phyloP scores from a whole-genome alignment of 257 asterid species.

The Sherardia arvensis region DNA sequence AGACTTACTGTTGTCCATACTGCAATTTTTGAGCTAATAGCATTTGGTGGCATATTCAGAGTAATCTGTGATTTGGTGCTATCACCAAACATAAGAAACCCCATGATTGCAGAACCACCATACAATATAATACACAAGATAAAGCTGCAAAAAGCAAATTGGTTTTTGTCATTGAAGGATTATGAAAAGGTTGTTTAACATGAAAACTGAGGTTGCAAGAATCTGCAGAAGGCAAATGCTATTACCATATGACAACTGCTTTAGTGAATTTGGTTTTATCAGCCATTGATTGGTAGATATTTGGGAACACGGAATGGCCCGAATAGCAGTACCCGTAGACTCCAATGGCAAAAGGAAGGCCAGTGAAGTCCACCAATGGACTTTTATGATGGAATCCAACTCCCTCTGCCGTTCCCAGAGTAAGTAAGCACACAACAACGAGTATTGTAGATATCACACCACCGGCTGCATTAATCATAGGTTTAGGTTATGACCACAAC shows the following conservation, averaged over 20 bases:
- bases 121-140: constrained; percentile 44
- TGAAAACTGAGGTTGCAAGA: neutral
- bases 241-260: constrained; percentile 54
- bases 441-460: constrained; percentile 58
- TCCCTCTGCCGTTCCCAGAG: constrained; percentile 40
- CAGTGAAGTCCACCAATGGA: constrained; percentile 48
- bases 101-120: constrained; percentile 64
- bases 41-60: constrained; percentile 54
- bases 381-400: constrained; percentile 43
- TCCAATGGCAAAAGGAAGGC: constrained; percentile 75
- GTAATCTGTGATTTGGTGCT: constrained; percentile 67
- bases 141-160: constrained; percentile 41
- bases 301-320: constrained; percentile 83
- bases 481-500: neutral
- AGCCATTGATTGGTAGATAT: constrained; percentile 90
- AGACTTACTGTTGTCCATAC: constrained; percentile 70
- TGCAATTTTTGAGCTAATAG: constrained; percentile 53
- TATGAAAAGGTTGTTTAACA: neutral
- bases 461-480: constrained; percentile 41
- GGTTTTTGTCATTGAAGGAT: neutral
- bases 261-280: constrained; percentile 65
- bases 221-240: neutral
- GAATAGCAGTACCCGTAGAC: constrained; percentile 75
- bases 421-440: constrained; percentile 41
- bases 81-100: constrained; percentile 76